Conservation (phyloP, 768 basidiomycete genomes). For the Suillus variegatus region DNA sequence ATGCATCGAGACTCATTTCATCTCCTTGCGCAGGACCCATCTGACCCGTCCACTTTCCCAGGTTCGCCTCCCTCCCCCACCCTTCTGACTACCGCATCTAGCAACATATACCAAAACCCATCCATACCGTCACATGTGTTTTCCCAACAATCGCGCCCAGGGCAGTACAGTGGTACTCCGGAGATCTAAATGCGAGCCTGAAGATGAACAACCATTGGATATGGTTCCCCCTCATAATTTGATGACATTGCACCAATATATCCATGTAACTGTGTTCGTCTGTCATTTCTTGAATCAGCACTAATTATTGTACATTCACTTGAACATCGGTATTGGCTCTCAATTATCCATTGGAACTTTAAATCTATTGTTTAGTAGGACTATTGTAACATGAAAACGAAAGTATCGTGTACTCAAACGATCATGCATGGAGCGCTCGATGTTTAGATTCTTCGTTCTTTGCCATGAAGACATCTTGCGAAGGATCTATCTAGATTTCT, state of each 20-base stretch:
- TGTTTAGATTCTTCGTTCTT: not conserved
- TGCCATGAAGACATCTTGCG: not conserved
- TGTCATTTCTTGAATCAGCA: not conserved
- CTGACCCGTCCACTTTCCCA: constrained; percentile 40
- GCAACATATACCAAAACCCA: constrained; percentile 8
- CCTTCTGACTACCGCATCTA: constrained; percentile 9
- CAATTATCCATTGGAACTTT: not conserved
- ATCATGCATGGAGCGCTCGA: not conserved
- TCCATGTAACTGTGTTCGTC: not conserved
- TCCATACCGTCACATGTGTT: constrained; percentile 12
- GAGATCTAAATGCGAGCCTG: constrained; percentile 20
- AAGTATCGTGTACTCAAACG: not conserved
- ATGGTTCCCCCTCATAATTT: not conserved
- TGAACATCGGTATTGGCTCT: not conserved
- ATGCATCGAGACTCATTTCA: constrained; percentile 6
- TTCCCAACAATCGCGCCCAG: constrained; percentile 16
- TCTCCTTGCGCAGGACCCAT: constrained; percentile 29
- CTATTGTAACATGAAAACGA: not conserved
- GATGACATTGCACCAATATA: not conserved
- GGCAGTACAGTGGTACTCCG: constrained; percentile 25
- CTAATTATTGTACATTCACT: not conserved
- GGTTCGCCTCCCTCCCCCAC: constrained; percentile 23
- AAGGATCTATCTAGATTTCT: not conserved
- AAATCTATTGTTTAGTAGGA: not conserved
- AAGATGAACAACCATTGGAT: not conserved